Evolutionary conservation across 192 early-diverging fungal genomes (phyloP).

Genomic region (Coemansia sp.): DNA sequence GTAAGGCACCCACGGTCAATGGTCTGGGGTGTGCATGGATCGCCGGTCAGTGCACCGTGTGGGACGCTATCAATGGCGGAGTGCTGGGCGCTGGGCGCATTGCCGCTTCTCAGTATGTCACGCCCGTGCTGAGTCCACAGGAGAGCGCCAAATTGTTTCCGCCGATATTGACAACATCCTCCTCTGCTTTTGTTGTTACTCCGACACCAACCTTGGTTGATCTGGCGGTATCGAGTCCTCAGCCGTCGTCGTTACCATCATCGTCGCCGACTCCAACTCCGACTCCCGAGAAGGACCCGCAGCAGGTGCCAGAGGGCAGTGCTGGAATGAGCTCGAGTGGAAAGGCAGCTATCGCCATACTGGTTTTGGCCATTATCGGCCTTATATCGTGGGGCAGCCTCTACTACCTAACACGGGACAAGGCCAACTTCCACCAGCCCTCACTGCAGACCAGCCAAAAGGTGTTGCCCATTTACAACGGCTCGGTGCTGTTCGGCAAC

Average conservation of each 20-base stretch:
- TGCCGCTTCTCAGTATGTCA: conserved; percentile 8
- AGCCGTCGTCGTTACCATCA: not conserved
- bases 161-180: not conserved
- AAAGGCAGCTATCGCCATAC: conserved; percentile 10
- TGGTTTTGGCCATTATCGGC: conserved; percentile 12
- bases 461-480: not conserved
- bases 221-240: not conserved
- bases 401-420: conserved; percentile 13
- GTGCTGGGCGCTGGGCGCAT: conserved; percentile 1
- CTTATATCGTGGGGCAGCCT: conserved; percentile 25
- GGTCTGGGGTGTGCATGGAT: conserved; percentile 34
- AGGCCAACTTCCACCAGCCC: not conserved
- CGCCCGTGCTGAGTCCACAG: not conserved
- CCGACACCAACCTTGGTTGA: not conserved
- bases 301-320: not conserved
- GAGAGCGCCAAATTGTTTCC: not conserved
- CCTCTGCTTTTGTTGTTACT: not conserved
- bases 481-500: not conserved
- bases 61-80: conserved; percentile 17
- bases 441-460: not conserved
- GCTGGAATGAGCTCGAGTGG: not conserved
- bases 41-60: conserved; percentile 15
- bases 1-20: conserved; percentile 12
- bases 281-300: not conserved
- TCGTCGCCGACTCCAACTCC: not conserved